A percentile compares a stretch with the other conserved stretches of the same genome.
These are phyloP conservation scores for Rhizodiscina lignyota DNA, from an alignment of 495 filamentous ascomycete genomes.

Conservation along the genomic window DNA sequence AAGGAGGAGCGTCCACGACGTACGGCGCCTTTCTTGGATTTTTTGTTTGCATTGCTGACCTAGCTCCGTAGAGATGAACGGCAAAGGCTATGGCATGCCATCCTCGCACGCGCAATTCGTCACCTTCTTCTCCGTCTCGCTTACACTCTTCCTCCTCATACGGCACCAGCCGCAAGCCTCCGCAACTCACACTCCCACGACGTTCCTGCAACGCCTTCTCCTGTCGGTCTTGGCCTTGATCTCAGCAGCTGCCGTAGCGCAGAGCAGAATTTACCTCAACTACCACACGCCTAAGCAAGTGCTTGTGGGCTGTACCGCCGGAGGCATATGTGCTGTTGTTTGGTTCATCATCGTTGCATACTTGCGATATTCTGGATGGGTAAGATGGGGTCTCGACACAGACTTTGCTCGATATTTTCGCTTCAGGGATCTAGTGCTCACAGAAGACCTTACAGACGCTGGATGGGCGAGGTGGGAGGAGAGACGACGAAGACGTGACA, in stretches of 20 bases:
- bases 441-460: constrained; percentile 78
- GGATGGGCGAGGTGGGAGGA: constrained; percentile 88
- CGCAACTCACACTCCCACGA: constrained; percentile 32
- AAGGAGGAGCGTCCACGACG: constrained; percentile 76
- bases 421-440: constrained; percentile 68
- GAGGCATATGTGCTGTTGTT: constrained; percentile 46
- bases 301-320: constrained; percentile 56
- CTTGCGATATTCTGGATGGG: constrained; percentile 41
- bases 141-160: constrained; percentile 65
- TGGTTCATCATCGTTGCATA: constrained; percentile 65
- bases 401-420: constrained; percentile 47
- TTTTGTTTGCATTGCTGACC: constrained; percentile 1
- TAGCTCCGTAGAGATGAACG: constrained; percentile 47
- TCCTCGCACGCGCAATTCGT: constrained; percentile 93
- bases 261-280: constrained; percentile 72
- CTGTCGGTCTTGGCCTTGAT: constrained; percentile 39
- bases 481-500: too few species aligned
- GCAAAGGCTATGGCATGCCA: constrained; percentile 98
- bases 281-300: constrained; percentile 91
- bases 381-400: constrained; percentile 58
- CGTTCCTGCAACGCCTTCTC: constrained; percentile 36
- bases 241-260: constrained; percentile 53
- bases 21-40: constrained; percentile 20
- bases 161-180: constrained; percentile 45
- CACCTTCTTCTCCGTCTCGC: constrained; percentile 69